Base-by-base conservation (phyloP, 2,329 filamentous ascomycete species). In the Epicoccum nigrum region DNA sequence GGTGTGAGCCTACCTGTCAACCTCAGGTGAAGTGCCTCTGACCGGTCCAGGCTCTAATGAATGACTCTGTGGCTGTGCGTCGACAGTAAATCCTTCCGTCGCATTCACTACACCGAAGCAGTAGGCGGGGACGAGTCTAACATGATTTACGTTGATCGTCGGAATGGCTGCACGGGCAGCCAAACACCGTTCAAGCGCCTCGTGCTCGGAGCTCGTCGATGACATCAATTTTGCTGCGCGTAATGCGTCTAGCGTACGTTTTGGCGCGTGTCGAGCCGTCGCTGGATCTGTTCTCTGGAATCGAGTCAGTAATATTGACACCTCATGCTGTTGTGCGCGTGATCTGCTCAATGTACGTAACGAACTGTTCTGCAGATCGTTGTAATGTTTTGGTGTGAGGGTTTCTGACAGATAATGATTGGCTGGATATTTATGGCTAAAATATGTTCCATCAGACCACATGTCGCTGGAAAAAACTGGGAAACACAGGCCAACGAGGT, bases 181-280 rank as follows among this genome's bases (percentile, higher is more conserved):
- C 41, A 28, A 35, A 35, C 38, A 46, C 19, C 25, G 17, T 30
- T 45, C 42, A 33, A 33, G 27, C 28, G 13, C 43, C 43, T 28
- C 28, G 35, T 35, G 38, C 20, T 44, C 49, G 43, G 49, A 47
- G 43, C 33, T 20, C 17, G 34, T 15, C 42, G 25, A 42, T 51
- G 37, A 47, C 43, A 52, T 52, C 49, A 52, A 39, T 27, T 31
- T 38, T 44, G 16, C 49, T 52, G 49, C 43, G 38, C 38, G 43
- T 47, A 52, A 44, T 52, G 46, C 49, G 49, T 27, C n/a, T n/a
- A 52, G 49, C 49, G 49, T 47, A 44, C 49, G 27, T 52, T 46
- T 38, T 39, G 43, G 38, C 32, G 33, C 38, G 20, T 17, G 32
- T 51, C 35, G 37, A 45, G 34, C 34, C 31, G 34, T 28, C 16